phyloP scores from a whole-genome alignment of 768 basidiomycete species.

The Chalciporus pseudorubinellus region DNA sequence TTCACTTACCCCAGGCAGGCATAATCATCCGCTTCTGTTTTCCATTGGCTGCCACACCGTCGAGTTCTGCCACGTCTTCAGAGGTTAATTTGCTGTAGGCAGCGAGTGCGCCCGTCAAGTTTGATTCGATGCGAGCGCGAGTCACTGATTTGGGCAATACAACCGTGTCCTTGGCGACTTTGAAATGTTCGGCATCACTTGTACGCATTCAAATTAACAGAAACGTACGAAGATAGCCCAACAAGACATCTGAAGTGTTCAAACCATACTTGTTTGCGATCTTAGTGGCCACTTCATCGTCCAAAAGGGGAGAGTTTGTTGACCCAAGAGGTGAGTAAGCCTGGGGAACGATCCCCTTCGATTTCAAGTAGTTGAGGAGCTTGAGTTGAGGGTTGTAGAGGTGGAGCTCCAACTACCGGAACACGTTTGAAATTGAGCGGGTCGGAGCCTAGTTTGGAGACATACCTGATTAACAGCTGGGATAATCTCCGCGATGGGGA shows the following conservation, averaged over 20 bases:
- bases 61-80: slow-evolving; percentile 54
- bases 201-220: slow-evolving; percentile 1
- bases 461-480: slow-evolving; percentile 74
- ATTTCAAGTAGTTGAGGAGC: slow-evolving; percentile 57
- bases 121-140: slow-evolving; percentile 59
- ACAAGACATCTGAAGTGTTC: slow-evolving; percentile 53
- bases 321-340: slow-evolving; percentile 84
- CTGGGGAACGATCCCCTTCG: slow-evolving; percentile 66
- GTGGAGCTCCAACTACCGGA: slow-evolving; percentile 63
- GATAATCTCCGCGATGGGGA: slow-evolving; percentile 61
- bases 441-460: slow-evolving; percentile 3
- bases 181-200: neutral
- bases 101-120: slow-evolving; percentile 49
- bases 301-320: slow-evolving; percentile 60
- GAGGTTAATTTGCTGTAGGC: slow-evolving; percentile 46
- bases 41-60: slow-evolving; percentile 53
- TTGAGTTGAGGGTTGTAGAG: slow-evolving; percentile 74
- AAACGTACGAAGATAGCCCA: slow-evolving; percentile 59
- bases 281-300: slow-evolving; percentile 55
- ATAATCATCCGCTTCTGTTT: slow-evolving; percentile 70
- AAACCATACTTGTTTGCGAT: slow-evolving; percentile 60
- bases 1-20: slow-evolving; percentile 65
- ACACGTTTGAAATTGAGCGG: neutral
- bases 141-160: slow-evolving; percentile 79
- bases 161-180: slow-evolving; percentile 63